Percentiles rank a stretch among this genome's conserved stretches.
Conservation (phyloP, 192 early-diverging fungal genomes). For the Backusella mclennaniae region DNA sequence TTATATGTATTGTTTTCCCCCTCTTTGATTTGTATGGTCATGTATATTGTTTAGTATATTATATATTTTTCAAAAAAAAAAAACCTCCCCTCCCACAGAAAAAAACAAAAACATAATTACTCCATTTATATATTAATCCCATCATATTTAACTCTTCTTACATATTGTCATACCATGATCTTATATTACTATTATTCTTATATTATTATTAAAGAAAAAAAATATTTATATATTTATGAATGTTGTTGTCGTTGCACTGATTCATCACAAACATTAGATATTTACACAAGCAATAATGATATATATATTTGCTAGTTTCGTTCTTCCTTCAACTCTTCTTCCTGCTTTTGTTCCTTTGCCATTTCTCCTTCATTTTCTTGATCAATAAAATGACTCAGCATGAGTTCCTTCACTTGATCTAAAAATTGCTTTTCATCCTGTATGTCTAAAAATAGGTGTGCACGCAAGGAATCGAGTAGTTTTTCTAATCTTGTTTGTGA, state of each 20-base stretch:
- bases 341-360: not conserved
- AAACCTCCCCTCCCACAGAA: not conserved
- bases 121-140: not conserved
- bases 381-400: conserved; percentile 33
- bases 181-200: not conserved
- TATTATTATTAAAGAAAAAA: not conserved
- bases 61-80: not conserved
- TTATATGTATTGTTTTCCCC: not conserved
- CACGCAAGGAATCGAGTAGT: conserved; percentile 50
- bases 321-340: too few species aligned
- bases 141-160: not conserved
- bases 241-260: not conserved
- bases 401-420: conserved; percentile 38
- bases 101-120: not conserved
- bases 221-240: not conserved
- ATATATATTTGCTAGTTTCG: not conserved
- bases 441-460: conserved; percentile 44
- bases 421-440: conserved; percentile 37
- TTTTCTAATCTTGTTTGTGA: conserved; percentile 62
- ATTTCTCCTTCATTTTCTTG: not conserved
- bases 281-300: not conserved
- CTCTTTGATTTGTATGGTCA: not conserved
- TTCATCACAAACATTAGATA: not conserved
- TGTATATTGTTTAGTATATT: not conserved
- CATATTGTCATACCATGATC: not conserved